These are phyloP conservation scores for Nematocida sp. DNA, from an alignment of 371 early-diverging fungal genomes.

Conservation along the genomic window DNA sequence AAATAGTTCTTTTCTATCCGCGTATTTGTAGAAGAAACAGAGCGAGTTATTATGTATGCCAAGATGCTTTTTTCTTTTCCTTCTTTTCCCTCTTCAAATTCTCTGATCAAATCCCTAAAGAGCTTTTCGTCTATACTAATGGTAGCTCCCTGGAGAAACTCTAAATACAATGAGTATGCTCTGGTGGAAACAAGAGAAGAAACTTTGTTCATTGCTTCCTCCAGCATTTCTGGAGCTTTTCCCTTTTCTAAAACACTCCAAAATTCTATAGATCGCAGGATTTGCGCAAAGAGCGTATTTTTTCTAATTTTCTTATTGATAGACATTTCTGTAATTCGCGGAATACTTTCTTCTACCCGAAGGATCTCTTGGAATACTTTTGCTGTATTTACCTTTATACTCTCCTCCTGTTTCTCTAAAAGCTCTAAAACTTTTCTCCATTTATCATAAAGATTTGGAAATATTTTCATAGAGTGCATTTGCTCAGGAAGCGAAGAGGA, in stretches of 20 bases:
- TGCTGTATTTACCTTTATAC: too few species aligned
- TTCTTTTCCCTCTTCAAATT: not conserved
- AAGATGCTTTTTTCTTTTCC: not conserved
- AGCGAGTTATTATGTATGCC: too few species aligned
- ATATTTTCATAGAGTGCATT: not conserved
- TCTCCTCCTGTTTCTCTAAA: too few species aligned
- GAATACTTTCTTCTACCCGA: too few species aligned
- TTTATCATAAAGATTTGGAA: not conserved
- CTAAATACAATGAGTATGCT: not conserved
- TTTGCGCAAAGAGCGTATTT: not conserved
- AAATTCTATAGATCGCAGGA: constrained; percentile 1
- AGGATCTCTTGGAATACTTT: too few species aligned
- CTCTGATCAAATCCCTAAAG: not conserved
- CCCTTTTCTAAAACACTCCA: not conserved
- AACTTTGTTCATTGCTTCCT: not conserved
- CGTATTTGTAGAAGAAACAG: too few species aligned
- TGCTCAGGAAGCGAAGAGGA: not conserved
- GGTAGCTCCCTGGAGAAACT: not conserved
- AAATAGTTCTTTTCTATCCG: too few species aligned
- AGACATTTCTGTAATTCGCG: too few species aligned
- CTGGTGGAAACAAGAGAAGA: not conserved
- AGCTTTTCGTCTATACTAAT: not conserved
- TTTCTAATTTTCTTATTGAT: too few species aligned
- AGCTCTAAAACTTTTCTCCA: not conserved
- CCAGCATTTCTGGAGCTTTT: not conserved